Conservation (phyloP, 495 filamentous ascomycete genomes). For the Lindgomyces ingoldianus region DNA sequence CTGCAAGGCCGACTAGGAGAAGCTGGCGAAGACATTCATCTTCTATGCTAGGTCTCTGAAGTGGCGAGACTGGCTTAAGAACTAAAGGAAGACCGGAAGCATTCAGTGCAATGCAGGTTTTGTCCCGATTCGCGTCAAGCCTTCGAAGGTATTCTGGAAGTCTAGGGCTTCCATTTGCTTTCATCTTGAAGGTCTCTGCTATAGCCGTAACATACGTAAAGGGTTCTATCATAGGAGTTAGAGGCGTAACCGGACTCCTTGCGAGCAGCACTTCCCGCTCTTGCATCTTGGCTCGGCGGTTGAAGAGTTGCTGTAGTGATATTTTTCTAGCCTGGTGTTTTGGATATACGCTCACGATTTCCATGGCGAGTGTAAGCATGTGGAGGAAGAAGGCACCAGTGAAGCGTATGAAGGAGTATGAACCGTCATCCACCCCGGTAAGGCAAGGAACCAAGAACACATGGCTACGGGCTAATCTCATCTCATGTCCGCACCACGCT, state of each 20-base stretch:
- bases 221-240: conserved; percentile 3
- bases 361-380: conserved; percentile 36
- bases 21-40: conserved; percentile 41
- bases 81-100: conserved; percentile 38
- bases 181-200: conserved; percentile 40
- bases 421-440: conserved; percentile 11
- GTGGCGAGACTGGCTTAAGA: conserved; percentile 14
- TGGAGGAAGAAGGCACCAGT: conserved; percentile 40
- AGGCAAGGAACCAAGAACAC: conserved; percentile 40
- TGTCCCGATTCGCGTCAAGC: conserved; percentile 40
- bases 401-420: conserved; percentile 35
- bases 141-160: conserved; percentile 35
- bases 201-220: conserved; percentile 32
- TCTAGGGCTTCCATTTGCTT: conserved; percentile 39
- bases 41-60: conserved; percentile 27
- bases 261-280: conserved; percentile 32
- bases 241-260: conserved; percentile 20
- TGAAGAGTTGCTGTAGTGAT: conserved; percentile 20
- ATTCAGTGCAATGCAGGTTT: conserved; percentile 39
- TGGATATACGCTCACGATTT: conserved; percentile 10
- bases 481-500: conserved; percentile 44
- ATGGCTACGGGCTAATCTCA: conserved; percentile 38
- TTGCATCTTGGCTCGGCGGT: conserved; percentile 1
- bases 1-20: conserved; percentile 37
- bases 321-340: not conserved